A percentile compares a stretch with the other conserved stretches of the same genome.
These are phyloP conservation scores for Gynostemma pentaphyllum DNA, from an alignment of 306 rosid species.

Conservation along the genomic window DNA sequence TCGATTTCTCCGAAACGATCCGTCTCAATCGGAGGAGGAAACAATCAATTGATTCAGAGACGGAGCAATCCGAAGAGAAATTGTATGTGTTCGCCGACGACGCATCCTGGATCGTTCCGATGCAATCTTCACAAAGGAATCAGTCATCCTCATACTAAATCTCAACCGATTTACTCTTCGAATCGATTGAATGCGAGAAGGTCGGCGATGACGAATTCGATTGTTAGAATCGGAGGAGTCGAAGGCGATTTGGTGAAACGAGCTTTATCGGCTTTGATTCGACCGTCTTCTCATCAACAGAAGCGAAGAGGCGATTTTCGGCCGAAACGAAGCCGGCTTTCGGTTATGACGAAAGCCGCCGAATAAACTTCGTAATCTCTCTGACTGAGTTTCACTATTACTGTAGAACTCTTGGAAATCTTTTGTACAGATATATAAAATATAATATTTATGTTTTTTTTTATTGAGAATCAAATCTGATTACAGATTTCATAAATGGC, in stretches of 20 bases:
- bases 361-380: conserved; percentile 12
- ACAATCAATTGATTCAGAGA: conserved; percentile 20
- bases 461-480: too few species aligned
- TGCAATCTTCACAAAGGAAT: conserved; percentile 70
- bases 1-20: conserved; percentile 62
- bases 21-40: conserved; percentile 28
- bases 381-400: too few species aligned
- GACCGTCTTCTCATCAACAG: conserved; percentile 90
- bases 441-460: too few species aligned
- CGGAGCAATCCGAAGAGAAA: conserved; percentile 53
- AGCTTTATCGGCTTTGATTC: conserved; percentile 74
- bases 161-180: conserved; percentile 60
- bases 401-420: too few species aligned
- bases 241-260: conserved; percentile 85
- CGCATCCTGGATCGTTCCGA: conserved; percentile 90
- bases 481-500: too few species aligned
- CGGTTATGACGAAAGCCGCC: conserved; percentile 58
- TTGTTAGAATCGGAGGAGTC: conserved; percentile 84
- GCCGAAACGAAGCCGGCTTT: conserved; percentile 76
- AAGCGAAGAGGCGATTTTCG: conserved; percentile 52
- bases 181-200: conserved; percentile 81
- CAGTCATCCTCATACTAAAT: conserved; percentile 19
- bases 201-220: conserved; percentile 96
- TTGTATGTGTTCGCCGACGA: conserved; percentile 90
- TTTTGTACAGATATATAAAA: too few species aligned